Evolutionary conservation across 495 filamentous ascomycete species (phyloP), one percentile per base, ranked within the genome.

Genomic region (Talaromyces adpressus): DNA sequence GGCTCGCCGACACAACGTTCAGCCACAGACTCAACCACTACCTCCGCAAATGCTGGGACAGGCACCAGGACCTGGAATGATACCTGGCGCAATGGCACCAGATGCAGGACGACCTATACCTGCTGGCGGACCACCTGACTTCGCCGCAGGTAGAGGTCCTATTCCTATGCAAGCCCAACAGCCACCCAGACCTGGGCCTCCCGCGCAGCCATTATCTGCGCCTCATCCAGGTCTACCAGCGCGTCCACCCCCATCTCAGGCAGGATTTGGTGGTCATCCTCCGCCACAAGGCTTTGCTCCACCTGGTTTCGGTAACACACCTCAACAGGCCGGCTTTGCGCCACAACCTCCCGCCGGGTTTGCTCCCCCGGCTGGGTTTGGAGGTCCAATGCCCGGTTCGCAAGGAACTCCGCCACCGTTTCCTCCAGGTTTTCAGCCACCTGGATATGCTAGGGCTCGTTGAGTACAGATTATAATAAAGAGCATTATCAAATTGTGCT

Each of bases 1-100:
- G 72, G 94, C 93, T 59, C 91, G 92, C 71, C 93, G 92, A 72
- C 91, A 98, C 76, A 96, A 96, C 68, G 90, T 98, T 61, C 82
- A 86, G 20, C 89, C 87, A 45, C 86, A 89, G 60, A 79, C 82
- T 6, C 89, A 84, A 72, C 80, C 80, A 57, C 66, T 82, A 62
- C 80, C 81, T 18, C 74, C 81, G 25, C 80, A 77, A 57, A 77
- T 86, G 52, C 71, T 81, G 52, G 71, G 71, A 14, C 52, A 56
- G 27, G 52, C 22, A 29, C 67, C 74, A 22, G 75, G 70, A 3
- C 66, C 82, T n/a, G 71, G 80, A 16, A 70, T 71, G 59, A 72
- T 72, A 12, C 74, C 82, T 29, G 54, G 84, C n/a, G 85, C 91
- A 70, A 77, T 87, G 62, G 81, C 81, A 61, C 73, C 77, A 53